Percentiles rank a stretch among this genome's conserved stretches.
Evolutionary conservation across 768 basidiomycete species (phyloP).

Genomic region (Serendipita sp.): DNA sequence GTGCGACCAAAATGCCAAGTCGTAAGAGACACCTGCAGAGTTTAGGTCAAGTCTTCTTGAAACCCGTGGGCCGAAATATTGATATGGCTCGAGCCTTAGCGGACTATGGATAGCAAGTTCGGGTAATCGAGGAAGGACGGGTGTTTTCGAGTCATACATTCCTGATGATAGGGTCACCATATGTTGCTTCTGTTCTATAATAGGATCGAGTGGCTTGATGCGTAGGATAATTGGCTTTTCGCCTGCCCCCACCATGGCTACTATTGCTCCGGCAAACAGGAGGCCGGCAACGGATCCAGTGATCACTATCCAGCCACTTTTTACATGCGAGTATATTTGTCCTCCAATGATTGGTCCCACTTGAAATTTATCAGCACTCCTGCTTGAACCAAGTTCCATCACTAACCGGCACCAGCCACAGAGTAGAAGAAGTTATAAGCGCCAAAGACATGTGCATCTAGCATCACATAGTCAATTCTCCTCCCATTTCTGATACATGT

Average conservation of each 20-base stretch:
- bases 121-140: no score
- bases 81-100: no score
- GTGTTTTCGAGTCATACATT: no score
- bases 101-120: no score
- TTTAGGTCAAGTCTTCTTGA: no score
- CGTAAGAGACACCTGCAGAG: no score
- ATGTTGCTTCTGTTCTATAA: no score
- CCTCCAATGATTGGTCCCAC: conserved; percentile 7
- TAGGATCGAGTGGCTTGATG: no score
- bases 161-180: no score
- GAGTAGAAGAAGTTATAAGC: conserved; percentile 60
- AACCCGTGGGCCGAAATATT: no score
- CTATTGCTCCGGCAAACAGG: conserved; percentile 22
- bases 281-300: conserved; percentile 33
- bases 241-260: conserved; percentile 35
- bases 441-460: conserved; percentile 61
- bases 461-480: neutral
- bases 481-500: neutral
- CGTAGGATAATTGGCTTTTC: conserved; percentile 23
- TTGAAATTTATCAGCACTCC: neutral
- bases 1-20: no score
- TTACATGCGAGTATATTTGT: conserved; percentile 30
- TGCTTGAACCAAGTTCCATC: neutral
- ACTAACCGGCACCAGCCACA: conserved; percentile 23
- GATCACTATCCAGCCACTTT: conserved; percentile 43